These are phyloP conservation scores for Symbiodinium pilosum DNA, from an alignment of 73 alveolate genomes.

Conservation along the genomic window DNA sequence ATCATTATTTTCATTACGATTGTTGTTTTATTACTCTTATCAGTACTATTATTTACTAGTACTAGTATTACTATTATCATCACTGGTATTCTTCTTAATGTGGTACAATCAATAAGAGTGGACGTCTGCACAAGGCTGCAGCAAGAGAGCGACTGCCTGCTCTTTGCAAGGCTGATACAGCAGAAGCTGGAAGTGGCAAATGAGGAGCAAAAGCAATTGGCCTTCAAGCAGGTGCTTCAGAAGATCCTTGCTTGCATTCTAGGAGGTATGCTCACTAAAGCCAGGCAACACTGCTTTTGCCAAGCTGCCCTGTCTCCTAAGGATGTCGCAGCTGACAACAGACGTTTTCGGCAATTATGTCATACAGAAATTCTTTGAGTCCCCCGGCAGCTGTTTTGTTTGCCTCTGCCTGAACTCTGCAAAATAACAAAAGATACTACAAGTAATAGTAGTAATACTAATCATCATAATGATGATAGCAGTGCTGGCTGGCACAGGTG, in stretches of 20 bases:
- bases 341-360: conserved; percentile 99
- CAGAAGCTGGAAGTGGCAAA: conserved; percentile 97
- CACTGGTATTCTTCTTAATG: too few relatives aligned
- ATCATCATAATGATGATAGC: too few relatives aligned
- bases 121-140: too few relatives aligned
- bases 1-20: too few relatives aligned
- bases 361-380: conserved; percentile 97
- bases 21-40: too few relatives aligned
- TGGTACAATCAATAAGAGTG: too few relatives aligned
- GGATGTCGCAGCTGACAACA: conserved; percentile 96
- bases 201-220: conserved; percentile 97
- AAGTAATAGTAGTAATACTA: too few relatives aligned
- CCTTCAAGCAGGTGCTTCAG: conserved; percentile 95
- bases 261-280: too few relatives aligned
- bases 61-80: too few relatives aligned
- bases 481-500: not conserved
- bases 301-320: not conserved
- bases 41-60: too few relatives aligned
- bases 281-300: too few relatives aligned
- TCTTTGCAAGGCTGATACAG: conserved; percentile 97
- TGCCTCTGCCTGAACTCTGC: conserved; percentile 96
- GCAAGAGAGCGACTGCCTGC: not conserved
- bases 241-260: conserved; percentile 17
- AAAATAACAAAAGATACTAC: too few relatives aligned
- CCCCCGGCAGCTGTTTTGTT: conserved; percentile 97